Evolutionary conservation across 108 stramenopile genomes (phyloP).

Genomic region (Aurantiochytrium sp.): DNA sequence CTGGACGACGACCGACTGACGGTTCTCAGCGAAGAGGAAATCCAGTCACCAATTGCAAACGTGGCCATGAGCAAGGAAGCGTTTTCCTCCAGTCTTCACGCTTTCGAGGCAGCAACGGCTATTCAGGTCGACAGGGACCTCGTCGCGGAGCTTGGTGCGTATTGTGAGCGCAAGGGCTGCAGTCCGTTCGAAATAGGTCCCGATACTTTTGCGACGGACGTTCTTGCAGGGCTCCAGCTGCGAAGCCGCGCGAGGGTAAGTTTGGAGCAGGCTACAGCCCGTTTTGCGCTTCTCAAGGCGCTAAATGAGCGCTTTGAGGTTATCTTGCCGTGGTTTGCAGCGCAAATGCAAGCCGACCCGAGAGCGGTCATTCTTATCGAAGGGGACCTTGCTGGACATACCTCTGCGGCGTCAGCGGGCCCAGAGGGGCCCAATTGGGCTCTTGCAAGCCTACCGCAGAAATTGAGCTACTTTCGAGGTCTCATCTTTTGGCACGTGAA

Average conservation of each 20-base stretch:
- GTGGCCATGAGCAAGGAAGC: background rate
- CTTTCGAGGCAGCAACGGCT: background rate
- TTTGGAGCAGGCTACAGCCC: background rate
- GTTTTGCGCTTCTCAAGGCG: slow-evolving; percentile 27
- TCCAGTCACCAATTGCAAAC: background rate
- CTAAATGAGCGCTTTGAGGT: slow-evolving; percentile 26
- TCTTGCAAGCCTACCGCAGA: slow-evolving; percentile 24
- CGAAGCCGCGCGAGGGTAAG: background rate
- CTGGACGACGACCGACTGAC: background rate
- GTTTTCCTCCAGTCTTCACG: background rate
- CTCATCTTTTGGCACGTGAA: slow-evolving; percentile 33
- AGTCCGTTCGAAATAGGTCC: background rate
- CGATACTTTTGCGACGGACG: background rate
- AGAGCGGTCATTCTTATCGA: background rate
- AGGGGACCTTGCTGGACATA: background rate
- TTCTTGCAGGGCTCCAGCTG: background rate
- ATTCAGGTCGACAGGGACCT: background rate
- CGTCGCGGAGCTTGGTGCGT: background rate
- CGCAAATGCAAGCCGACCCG: background rate
- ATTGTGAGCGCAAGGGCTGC: background rate
- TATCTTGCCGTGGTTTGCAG: slow-evolving; percentile 24
- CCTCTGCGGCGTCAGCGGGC: background rate
- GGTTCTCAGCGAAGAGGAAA: background rate
- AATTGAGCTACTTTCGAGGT: slow-evolving; percentile 28
- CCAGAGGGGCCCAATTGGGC: background rate